phyloP scores from a whole-genome alignment of 768 basidiomycete species.

The Panus rudis region DNA sequence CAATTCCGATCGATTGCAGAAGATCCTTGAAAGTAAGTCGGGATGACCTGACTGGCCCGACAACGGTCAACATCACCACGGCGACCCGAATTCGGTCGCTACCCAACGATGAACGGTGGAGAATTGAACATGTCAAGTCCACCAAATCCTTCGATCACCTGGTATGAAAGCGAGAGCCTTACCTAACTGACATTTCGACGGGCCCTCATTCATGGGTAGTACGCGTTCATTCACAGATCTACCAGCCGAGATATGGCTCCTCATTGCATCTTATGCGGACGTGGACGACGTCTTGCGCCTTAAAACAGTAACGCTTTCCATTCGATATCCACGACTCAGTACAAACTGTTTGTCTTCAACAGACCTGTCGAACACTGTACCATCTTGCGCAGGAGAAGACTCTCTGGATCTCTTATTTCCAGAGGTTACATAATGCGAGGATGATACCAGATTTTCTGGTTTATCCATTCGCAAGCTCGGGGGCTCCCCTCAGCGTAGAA shows the following conservation, averaged over 20 bases:
- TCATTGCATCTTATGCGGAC: neutral
- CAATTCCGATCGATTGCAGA: too few species aligned
- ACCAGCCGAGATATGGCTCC: conserved; percentile 4
- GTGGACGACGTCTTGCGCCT: neutral
- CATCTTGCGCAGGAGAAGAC: conserved; percentile 1
- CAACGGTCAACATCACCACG: too few species aligned
- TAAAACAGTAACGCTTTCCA: neutral
- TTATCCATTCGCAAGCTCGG: neutral
- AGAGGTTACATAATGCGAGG: too few species aligned
- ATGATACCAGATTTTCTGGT: neutral
- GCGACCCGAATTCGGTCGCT: too few species aligned
- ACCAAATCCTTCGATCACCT: too few species aligned
- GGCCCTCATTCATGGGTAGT: too few species aligned
- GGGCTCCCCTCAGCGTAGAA: neutral
- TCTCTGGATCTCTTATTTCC: neutral
- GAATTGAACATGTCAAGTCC: too few species aligned
- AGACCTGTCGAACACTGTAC: conserved; percentile 5
- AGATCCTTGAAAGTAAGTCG: too few species aligned
- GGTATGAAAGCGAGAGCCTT: too few species aligned
- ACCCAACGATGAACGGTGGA: too few species aligned
- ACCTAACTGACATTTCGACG: too few species aligned
- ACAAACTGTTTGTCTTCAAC: neutral
- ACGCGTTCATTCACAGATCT: neutral
- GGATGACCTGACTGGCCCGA: too few species aligned
- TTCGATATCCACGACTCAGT: neutral